Conservation (phyloP, 345 rosid species). For the Syzygium grande region DNA sequence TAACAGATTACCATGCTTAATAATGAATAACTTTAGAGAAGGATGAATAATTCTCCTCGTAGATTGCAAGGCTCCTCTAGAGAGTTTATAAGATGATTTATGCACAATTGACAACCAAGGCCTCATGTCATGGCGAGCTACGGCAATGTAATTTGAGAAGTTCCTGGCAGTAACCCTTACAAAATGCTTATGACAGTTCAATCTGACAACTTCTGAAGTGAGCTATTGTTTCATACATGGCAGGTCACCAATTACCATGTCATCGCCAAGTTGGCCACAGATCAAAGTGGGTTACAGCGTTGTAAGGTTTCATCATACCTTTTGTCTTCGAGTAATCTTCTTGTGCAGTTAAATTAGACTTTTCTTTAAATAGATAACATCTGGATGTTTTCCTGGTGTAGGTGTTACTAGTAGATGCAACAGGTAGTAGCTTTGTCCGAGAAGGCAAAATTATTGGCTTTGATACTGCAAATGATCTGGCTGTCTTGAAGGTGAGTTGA, state of each 20-base stretch:
- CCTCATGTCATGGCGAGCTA: background rate
- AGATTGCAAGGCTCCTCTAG: background rate
- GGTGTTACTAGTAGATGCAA: slow-evolving; percentile 63
- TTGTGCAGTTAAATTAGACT: background rate
- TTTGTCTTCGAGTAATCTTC: background rate
- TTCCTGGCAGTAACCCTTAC: background rate
- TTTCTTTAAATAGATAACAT: background rate
- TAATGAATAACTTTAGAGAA: background rate
- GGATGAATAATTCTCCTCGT: background rate
- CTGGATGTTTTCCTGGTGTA: background rate
- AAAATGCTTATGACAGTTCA: background rate
- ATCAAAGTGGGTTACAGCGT: slow-evolving; percentile 57
- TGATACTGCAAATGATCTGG: slow-evolving; percentile 79
- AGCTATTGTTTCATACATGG: background rate
- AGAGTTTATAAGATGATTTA: background rate
- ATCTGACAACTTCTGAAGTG: background rate
- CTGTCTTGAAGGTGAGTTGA: slow-evolving; percentile 62
- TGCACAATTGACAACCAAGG: background rate
- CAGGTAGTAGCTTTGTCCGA: slow-evolving; percentile 50
- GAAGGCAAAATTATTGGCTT: slow-evolving; percentile 62
- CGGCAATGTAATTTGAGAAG: background rate
- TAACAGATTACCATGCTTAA: background rate
- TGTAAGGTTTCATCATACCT: slow-evolving; percentile 56
- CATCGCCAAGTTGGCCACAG: slow-evolving; percentile 68
- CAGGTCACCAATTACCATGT: slow-evolving; percentile 93